Conservation (phyloP, 257 asterid genomes). For the Primulina huaijiensis region DNA sequence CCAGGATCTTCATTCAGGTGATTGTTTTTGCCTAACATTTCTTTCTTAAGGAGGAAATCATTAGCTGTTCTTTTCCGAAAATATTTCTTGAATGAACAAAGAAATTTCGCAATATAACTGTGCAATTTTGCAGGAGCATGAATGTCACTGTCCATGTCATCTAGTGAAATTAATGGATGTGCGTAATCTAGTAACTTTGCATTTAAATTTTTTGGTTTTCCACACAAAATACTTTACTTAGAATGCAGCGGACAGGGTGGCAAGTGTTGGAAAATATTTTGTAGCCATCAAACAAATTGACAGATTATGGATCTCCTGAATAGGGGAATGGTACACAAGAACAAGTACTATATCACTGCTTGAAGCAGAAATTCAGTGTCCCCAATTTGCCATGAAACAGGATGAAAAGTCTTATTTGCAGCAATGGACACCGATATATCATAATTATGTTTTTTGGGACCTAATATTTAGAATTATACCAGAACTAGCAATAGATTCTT, state of each 20-base stretch:
- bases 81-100: constrained; percentile 15
- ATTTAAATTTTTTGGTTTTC: neutral
- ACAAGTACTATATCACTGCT: constrained; percentile 7
- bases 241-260: neutral
- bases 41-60: constrained; percentile 16
- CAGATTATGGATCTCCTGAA: neutral
- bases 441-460: neutral
- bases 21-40: neutral
- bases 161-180: neutral
- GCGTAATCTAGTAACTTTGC: neutral
- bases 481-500: neutral
- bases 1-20: constrained; percentile 98
- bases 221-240: neutral
- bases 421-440: neutral
- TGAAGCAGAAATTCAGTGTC: constrained; percentile 2
- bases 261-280: neutral
- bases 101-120: constrained; percentile 7
- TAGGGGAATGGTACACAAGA: neutral
- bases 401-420: neutral
- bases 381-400: neutral
- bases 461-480: neutral
- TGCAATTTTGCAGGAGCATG: constrained; percentile 19
- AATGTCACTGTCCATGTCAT: neutral
- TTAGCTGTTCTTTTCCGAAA: constrained; percentile 5
- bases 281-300: neutral